A percentile compares a stretch with the other conserved stretches of the same genome.
These are phyloP conservation scores for Xerocomellus chrysenteron DNA, from an alignment of 768 basidiomycete species.

Conservation along the genomic window DNA sequence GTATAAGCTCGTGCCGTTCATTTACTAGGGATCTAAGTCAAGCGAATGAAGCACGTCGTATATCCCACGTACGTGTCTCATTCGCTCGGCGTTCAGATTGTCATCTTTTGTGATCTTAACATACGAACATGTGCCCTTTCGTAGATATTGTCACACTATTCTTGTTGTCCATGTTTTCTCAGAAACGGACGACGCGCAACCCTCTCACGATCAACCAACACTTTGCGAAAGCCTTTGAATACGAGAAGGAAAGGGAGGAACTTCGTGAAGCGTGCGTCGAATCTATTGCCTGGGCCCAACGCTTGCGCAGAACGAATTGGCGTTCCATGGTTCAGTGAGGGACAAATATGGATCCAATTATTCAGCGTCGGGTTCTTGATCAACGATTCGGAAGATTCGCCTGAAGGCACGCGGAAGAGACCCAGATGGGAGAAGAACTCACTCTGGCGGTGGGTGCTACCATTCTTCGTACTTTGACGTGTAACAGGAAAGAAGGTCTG, in stretches of 20 bases:
- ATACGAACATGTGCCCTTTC: no score
- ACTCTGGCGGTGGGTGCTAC: constrained; percentile 77
- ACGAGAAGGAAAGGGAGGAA: constrained; percentile 84
- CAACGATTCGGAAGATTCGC: constrained; percentile 32
- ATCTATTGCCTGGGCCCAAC: not conserved
- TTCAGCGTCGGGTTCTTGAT: constrained; percentile 31
- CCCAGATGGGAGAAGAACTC: constrained; percentile 69
- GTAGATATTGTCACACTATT: not conserved
- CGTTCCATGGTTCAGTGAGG: constrained; percentile 50
- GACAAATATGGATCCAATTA: constrained; percentile 14
- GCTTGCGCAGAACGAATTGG: not conserved
- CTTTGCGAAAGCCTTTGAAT: constrained; percentile 79
- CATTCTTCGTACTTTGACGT: constrained; percentile 56
- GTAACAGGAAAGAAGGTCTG: constrained; percentile 71
- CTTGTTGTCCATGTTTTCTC: constrained; percentile 40
- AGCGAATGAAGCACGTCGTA: no score
- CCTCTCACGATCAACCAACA: constrained; percentile 70
- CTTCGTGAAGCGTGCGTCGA: constrained; percentile 63
- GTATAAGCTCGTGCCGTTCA: constrained; percentile 6
- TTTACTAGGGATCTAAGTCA: not conserved
- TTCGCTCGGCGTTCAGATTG: no score
- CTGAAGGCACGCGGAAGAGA: constrained; percentile 64
- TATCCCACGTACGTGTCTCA: no score
- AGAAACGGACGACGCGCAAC: constrained; percentile 42
- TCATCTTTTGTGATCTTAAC: no score